Base-by-base conservation (phyloP, 371 early-diverging fungal genomes). In the Funneliformis caledonium region DNA sequence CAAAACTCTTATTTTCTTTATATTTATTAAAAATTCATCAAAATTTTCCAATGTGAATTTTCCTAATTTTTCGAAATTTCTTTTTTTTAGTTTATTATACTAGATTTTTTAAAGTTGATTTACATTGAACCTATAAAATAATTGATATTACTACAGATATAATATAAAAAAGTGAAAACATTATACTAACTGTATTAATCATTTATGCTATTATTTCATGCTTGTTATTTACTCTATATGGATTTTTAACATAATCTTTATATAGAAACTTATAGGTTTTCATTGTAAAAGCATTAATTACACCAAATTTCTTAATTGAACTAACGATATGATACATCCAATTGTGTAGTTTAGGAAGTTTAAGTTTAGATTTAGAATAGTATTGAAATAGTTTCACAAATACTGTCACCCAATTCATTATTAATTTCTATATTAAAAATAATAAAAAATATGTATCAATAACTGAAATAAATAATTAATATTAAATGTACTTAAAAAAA, bases 211-310 rank as follows among this genome's bases (percentile, higher is more conserved):
- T 68, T 42, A 43, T 19, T 19, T 68, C 43, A 68, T 16, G n/a
- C n/a, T 68, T 68, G 19, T 68, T 68, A 7, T 16, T 68, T 7
- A 16, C 4, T 43, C 19, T 68, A 6, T 43, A 68, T 42, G 7
- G 68, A 10, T 43, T 68, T 43, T 68, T 68, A 4, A 68, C 43
- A 68, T 68, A 68, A 5, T 68, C 33, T 43, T 68, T 68, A 43
- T 68, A 19, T 12, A 68, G 16, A 42, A 14, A 33, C 16, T 68
- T 16, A 11, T 68, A 68, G 19, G 43, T 42, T 68, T 68, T 19
- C 5, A 14, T 37, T 42, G 16, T 68, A 1, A 42, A 68, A 14
- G 43, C 31, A 14, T 68, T 68, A 43, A 68, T 68, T 16, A 43
- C 1, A 4, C 43, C 43, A 68, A 14, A 68, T 7, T 16, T 7